These are phyloP conservation scores for Cylindrotheca closterium DNA, from an alignment of 108 stramenopile species.

Conservation along the genomic window DNA sequence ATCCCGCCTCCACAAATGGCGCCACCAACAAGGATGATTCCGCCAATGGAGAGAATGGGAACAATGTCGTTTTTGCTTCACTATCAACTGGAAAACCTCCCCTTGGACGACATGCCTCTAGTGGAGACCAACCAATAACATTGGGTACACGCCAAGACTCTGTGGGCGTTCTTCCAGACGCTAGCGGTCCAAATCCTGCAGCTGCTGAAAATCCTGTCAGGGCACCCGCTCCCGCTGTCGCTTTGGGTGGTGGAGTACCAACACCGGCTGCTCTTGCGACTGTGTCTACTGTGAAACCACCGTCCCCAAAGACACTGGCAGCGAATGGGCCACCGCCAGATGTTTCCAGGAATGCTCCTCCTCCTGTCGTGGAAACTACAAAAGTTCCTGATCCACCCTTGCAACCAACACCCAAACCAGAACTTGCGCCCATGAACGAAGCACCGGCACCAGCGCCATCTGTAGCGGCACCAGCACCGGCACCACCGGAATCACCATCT, in stretches of 20 bases:
- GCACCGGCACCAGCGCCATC: not conserved
- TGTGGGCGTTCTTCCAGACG: constrained; percentile 5
- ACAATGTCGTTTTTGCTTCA: not conserved
- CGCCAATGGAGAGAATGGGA: constrained; percentile 1
- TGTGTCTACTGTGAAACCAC: no score
- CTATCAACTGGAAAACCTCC: constrained; percentile 5
- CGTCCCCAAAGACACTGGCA: no score
- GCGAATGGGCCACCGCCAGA: no score
- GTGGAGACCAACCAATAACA: constrained; percentile 9
- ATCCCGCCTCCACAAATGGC: no score
- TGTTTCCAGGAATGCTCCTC: no score
- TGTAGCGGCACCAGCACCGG: not conserved
- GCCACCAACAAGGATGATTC: no score
- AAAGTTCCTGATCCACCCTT: not conserved
- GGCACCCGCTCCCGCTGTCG: no score
- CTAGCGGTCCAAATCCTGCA: no score
- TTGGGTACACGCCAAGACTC: constrained; percentile 14
- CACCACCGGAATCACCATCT: not conserved
- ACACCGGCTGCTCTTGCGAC: no score
- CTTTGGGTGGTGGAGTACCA: no score
- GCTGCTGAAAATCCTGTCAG: no score
- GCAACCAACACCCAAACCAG: not conserved
- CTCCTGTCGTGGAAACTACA: not conserved
- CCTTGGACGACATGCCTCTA: constrained; percentile 22
- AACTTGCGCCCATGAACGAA: not conserved